A percentile compares a stretch with the other conserved stretches of the same genome.
Evolutionary conservation across 768 basidiomycete species (phyloP).

Genomic region (Boletus pseudo-olivaceus): DNA sequence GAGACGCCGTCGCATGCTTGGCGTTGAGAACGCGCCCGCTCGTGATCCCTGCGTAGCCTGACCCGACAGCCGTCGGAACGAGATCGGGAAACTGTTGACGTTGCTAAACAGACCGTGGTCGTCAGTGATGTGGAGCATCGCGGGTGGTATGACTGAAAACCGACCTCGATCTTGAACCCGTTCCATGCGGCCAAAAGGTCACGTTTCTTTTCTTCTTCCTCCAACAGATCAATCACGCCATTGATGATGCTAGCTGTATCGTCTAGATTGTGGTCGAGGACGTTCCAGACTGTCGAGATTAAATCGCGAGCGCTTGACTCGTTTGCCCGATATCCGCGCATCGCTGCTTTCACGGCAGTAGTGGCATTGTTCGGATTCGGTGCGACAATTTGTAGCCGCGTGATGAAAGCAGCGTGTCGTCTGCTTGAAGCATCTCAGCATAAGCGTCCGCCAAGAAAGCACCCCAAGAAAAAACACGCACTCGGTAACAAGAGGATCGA

Average conservation of each 20-base stretch:
- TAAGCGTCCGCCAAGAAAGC: not conserved
- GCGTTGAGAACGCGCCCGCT: conserved; percentile 82
- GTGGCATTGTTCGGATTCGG: conserved; percentile 55
- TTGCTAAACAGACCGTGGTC: conserved; percentile 47
- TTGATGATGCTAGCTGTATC: conserved; percentile 72
- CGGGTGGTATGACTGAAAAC: conserved; percentile 8
- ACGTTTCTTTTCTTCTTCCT: conserved; percentile 80
- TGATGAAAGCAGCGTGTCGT: conserved; percentile 61
- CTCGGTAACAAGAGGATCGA: conserved; percentile 56
- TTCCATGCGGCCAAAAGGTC: conserved; percentile 77
- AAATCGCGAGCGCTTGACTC: conserved; percentile 83
- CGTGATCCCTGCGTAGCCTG: conserved; percentile 75
- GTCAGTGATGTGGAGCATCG: conserved; percentile 2
- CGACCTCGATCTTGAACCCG: conserved; percentile 83
- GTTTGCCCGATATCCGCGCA: conserved; percentile 70
- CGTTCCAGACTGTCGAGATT: conserved; percentile 84
- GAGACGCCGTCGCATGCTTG: conserved; percentile 66
- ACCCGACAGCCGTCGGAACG: conserved; percentile 50
- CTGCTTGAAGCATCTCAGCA: conserved; percentile 41
- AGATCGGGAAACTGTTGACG: conserved; percentile 83
- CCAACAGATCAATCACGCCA: conserved; percentile 70
- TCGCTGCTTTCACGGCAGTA: conserved; percentile 66
- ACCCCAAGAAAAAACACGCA: conserved; percentile 32
- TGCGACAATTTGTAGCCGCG: conserved; percentile 57
- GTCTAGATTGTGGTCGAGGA: conserved; percentile 65